Conservation (phyloP, 352 stramenopile species). For the Phytophthora sp. region DNA sequence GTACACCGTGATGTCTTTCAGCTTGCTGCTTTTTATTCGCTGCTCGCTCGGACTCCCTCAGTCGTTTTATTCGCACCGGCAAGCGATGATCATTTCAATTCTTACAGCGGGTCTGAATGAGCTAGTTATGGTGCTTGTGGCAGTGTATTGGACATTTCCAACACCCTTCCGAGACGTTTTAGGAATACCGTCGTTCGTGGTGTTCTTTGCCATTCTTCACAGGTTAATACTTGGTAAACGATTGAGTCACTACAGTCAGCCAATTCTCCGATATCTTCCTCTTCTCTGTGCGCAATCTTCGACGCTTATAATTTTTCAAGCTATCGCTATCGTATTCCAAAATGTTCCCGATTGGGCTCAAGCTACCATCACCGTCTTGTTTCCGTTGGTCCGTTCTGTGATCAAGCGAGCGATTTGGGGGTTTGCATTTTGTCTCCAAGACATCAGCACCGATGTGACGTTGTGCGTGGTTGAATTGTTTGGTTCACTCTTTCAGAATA, state of each 20-base stretch:
- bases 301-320: slow-evolving; percentile 27
- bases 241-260: background rate
- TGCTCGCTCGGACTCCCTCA: slow-evolving; percentile 16
- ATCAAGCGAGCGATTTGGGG: slow-evolving; percentile 9
- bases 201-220: slow-evolving; percentile 14
- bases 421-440: slow-evolving; percentile 29
- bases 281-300: slow-evolving; percentile 18
- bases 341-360: slow-evolving; percentile 1
- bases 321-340: slow-evolving; percentile 19
- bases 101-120: slow-evolving; percentile 10
- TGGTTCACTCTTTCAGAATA: slow-evolving; percentile 31
- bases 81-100: slow-evolving; percentile 2
- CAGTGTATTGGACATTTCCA: slow-evolving; percentile 6
- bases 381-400: slow-evolving; percentile 22
- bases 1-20: slow-evolving; percentile 1
- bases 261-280: slow-evolving; percentile 13
- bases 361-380: slow-evolving; percentile 8
- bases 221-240: slow-evolving; percentile 4
- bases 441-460: slow-evolving; percentile 41
- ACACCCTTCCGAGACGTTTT: slow-evolving; percentile 24
- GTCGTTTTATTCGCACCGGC: slow-evolving; percentile 10
- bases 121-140: slow-evolving; percentile 8
- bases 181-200: background rate
- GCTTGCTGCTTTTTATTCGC: slow-evolving; percentile 5
- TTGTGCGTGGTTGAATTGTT: slow-evolving; percentile 44